Base-by-base conservation (phyloP, 2,329 filamentous ascomycete species). In the Paecilomyces sp. region DNA sequence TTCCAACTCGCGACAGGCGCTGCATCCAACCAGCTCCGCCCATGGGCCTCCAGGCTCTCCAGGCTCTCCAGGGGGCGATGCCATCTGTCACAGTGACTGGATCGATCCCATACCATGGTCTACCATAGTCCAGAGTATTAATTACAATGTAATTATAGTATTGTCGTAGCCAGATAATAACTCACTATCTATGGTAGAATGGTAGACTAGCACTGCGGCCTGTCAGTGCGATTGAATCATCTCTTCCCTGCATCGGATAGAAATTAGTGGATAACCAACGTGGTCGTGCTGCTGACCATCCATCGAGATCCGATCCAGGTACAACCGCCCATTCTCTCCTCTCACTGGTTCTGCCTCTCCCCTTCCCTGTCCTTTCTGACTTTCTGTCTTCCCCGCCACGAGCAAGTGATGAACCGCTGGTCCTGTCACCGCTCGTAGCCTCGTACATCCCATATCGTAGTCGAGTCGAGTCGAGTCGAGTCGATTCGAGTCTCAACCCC, bases 271-370 rank as follows among this genome's bases (percentile, higher is more conserved):
- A 3, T 52, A 59, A 55, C 58, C 66, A 66, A 67, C 66, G 65
- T 67, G 66, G 66, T 65, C 61, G 62, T 55, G 31, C 30, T 62
- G 60, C 54, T 59, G 57, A 59, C 64, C 64, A 65, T 60, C 63
- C 51, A 64, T 55, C 50, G 57, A 28, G 58, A 61, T 66, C 62
- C 62, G 64, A 54, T 58, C 64, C 61, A 57, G 62, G 41, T 18
- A 47, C 41, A 63, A 64, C 60, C 62, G 61, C 58, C 63, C 6
- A 6, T n/a, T 15, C 36, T 41, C 25, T 50, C 51, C 47, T 52
- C 60, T 18, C 15, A 47, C 55, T 64, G 59, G 63, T n/a, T 24
- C 25, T 36, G 15, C n/a, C 18, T 13, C 8, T 13, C 4, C 34
- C 34, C 34, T 36, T 13, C 34, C 9, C 34, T 13, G 9, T 13